phyloP scores from a whole-genome alignment of 805 yeast species.

The Sugiyamaella americana region DNA sequence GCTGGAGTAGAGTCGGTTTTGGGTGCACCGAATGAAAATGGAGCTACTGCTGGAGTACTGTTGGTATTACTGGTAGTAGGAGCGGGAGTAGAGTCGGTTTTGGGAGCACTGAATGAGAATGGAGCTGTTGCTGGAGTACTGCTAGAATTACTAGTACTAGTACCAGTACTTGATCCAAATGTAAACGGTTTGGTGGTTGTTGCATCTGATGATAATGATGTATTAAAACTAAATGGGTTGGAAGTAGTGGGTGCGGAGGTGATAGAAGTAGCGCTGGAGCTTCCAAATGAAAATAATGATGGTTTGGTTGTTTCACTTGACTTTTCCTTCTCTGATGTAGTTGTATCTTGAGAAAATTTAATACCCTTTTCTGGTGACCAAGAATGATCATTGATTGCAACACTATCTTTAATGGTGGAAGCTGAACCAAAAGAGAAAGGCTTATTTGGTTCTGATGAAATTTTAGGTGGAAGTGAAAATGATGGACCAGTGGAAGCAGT shows the following conservation, averaged over 20 bases:
- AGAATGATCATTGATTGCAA: conserved; percentile 18
- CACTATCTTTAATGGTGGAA: not conserved
- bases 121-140: conserved; percentile 1
- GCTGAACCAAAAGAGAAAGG: conserved; percentile 11
- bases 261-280: not conserved
- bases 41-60: not conserved
- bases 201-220: not conserved
- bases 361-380: conserved; percentile 32
- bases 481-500: not conserved
- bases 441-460: not conserved
- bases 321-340: conserved; percentile 4
- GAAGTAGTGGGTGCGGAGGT: not conserved
- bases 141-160: not conserved
- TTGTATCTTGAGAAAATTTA: conserved; percentile 23
- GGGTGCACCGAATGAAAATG: conserved; percentile 7
- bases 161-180: not conserved
- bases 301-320: conserved; percentile 17
- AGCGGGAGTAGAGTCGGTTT: not conserved
- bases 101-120: conserved; percentile 7
- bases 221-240: not conserved
- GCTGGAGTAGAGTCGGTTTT: not conserved
- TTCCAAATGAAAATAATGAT: conserved; percentile 6
- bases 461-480: not conserved
- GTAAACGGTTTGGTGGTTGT: not conserved
- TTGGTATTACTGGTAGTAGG: not conserved